These are phyloP conservation scores for Pseudogymnoascus sp. DNA, from an alignment of 2,329 filamentous ascomycete genomes.

Conservation along the genomic window DNA sequence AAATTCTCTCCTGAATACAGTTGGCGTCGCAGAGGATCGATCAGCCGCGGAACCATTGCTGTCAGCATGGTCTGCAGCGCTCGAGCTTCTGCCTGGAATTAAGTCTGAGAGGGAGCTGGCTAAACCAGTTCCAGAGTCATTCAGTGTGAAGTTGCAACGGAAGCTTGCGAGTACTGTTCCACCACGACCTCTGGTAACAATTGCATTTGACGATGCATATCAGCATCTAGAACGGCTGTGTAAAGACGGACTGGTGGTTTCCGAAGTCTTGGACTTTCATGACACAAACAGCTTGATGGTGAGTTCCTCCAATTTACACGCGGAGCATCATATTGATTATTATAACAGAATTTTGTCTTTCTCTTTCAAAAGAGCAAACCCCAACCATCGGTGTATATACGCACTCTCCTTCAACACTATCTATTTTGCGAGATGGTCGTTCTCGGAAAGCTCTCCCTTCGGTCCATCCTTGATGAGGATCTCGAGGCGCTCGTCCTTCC, in stretches of 20 bases:
- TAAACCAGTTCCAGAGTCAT: conserved; percentile 63
- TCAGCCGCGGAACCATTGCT: conserved; percentile 29
- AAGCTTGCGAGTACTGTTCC: conserved; percentile 89
- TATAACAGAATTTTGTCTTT: conserved; percentile 59
- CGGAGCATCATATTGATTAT: conserved; percentile 8
- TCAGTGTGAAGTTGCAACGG: conserved; percentile 86
- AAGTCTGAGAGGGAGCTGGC: conserved; percentile 54
- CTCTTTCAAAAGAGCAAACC: conserved; percentile 72
- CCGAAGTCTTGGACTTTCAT: conserved; percentile 58
- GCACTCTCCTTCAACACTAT: conserved; percentile 69
- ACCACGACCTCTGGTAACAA: conserved; percentile 76
- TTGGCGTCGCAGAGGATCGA: conserved; percentile 44
- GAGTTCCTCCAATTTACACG: conserved; percentile 24
- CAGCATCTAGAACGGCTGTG: conserved; percentile 62
- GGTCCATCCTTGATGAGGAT: conserved; percentile 73
- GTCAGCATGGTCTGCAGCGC: conserved; percentile 34
- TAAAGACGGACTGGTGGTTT: conserved; percentile 61
- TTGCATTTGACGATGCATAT: conserved; percentile 65
- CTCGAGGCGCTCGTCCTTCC: conserved; percentile 71
- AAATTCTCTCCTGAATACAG: conserved; percentile 49
- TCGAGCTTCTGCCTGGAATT: conserved; percentile 44
- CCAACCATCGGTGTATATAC: conserved; percentile 74
- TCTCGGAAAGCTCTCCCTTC: conserved; percentile 58
- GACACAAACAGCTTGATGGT: conserved; percentile 65
- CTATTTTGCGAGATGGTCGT: conserved; percentile 66